These are phyloP conservation scores for Mimosa pudica DNA, from an alignment of 306 rosid genomes.

Conservation along the genomic window DNA sequence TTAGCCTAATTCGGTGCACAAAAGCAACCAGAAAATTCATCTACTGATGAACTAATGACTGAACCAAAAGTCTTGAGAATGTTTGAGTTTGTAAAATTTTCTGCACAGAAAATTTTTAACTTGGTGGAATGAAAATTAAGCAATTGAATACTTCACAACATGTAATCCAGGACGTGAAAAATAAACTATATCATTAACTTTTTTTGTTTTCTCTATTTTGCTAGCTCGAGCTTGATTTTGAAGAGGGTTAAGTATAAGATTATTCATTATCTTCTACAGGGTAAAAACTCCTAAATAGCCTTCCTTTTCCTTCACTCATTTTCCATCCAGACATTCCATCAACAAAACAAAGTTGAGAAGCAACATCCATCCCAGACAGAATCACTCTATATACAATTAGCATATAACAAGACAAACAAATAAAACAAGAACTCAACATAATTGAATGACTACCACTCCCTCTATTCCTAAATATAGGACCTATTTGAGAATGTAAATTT, in stretches of 20 bases:
- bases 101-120: neutral
- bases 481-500: too few relatives aligned
- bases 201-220: too few relatives aligned
- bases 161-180: too few relatives aligned
- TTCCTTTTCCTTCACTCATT: neutral
- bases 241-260: neutral
- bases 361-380: neutral
- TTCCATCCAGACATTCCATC: neutral
- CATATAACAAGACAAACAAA: neutral
- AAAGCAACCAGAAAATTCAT: neutral
- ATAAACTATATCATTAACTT: too few relatives aligned
- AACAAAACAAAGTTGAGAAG: neutral
- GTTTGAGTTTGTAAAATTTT: neutral
- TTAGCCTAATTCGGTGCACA: neutral
- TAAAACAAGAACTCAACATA: neutral
- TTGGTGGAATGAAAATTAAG: neutral
- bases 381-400: neutral
- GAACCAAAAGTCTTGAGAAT: neutral
- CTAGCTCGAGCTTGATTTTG: too few relatives aligned
- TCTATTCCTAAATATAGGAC: too few relatives aligned
- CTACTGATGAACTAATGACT: neutral
- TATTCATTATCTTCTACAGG: neutral
- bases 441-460: neutral
- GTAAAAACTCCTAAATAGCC: neutral
- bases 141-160: neutral